Base-by-base conservation (phyloP, 805 yeast genomes). In the Wickerhamomyces ciferrii region DNA sequence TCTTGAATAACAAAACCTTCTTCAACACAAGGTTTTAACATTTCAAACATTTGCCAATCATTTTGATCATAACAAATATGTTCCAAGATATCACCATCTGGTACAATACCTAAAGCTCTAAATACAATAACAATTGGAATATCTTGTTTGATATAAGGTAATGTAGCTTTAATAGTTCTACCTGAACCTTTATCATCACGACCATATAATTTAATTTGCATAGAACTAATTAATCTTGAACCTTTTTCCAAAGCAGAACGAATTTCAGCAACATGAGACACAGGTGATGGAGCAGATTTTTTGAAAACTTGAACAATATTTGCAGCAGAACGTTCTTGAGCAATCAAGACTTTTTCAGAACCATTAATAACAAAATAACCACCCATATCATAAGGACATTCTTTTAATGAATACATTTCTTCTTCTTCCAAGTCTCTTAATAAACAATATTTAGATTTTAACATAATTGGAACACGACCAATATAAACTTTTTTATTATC, bases 321-420 rank as follows among this genome's bases (percentile, higher is more conserved):
- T 42, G 99, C 99, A 14, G 99, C 98, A 49, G 94, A 83, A 67
- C 99, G 82, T 70, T 94, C 99, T 71, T 94, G 99, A 29, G 99
- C 99, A 72, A 94, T 94, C 61, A 94, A 75, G 47, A 94, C 99
- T 67, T 94, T 94, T 67, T 94, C 99, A 19, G 97, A 89, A 59
- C 99, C 99, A 71, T 94, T 94, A 63, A 94, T 94, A 57, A 94
- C 91, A 65, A 94, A 94, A 69, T 94, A 94, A 52, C 99, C 99
- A 68, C 99, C 99, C 95, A 94, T 96, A 76, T 94, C 99, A 69
- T 88, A 94, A 29, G 99, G 99, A 71, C 99, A 94, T 70, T 94
- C 99, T 68, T 94, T 91, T 63, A 94, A 79, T 59, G 90, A 96
- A 69, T 91, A 94, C 60, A 91, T 79, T 68, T 94, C 99, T 56